Conservation (phyloP, 352 stramenopile genomes). For the Phytophthora meadii region DNA sequence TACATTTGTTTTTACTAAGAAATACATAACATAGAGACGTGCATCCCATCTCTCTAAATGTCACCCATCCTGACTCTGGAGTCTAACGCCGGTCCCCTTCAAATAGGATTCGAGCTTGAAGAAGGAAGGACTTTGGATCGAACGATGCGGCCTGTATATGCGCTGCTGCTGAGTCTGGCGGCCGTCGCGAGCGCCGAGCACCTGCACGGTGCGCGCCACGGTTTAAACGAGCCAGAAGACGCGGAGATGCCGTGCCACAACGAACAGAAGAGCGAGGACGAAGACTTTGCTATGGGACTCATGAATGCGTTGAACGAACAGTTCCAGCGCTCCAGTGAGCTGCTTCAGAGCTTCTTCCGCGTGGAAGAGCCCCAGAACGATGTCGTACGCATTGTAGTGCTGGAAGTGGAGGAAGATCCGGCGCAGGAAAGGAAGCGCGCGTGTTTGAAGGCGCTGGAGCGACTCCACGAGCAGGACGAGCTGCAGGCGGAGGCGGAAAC, state of each 20-base stretch:
- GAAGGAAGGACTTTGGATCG: slow-evolving; percentile 21
- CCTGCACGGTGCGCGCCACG: slow-evolving; percentile 6
- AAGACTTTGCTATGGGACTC: slow-evolving; percentile 24
- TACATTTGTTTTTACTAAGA: slow-evolving; percentile 3
- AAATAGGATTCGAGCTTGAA: slow-evolving; percentile 47
- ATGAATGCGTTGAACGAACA: slow-evolving; percentile 44
- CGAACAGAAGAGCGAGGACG: slow-evolving; percentile 8
- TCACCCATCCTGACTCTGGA: slow-evolving; percentile 18
- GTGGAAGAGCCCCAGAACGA: slow-evolving; percentile 13
- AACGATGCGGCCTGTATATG: slow-evolving; percentile 25
- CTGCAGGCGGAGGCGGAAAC: slow-evolving; percentile 44
- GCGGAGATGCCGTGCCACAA: slow-evolving; percentile 18
- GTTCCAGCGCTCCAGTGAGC: slow-evolving; percentile 43
- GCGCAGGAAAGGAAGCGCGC: slow-evolving; percentile 38
- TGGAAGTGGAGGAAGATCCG: slow-evolving; percentile 38
- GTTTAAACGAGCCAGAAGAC: background rate
- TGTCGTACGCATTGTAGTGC: slow-evolving; percentile 42
- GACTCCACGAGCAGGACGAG: slow-evolving; percentile 53
- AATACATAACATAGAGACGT: background rate
- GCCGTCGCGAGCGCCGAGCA: slow-evolving; percentile 28
- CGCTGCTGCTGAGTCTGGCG: slow-evolving; percentile 36
- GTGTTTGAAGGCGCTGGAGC: slow-evolving; percentile 49
- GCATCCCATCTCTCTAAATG: slow-evolving; percentile 2
- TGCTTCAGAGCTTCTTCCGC: slow-evolving; percentile 51
- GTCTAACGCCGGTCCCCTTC: slow-evolving; percentile 30